Evolutionary conservation across 345 rosid genomes (phyloP).

Genomic region (Dipteronia sinensis): DNA sequence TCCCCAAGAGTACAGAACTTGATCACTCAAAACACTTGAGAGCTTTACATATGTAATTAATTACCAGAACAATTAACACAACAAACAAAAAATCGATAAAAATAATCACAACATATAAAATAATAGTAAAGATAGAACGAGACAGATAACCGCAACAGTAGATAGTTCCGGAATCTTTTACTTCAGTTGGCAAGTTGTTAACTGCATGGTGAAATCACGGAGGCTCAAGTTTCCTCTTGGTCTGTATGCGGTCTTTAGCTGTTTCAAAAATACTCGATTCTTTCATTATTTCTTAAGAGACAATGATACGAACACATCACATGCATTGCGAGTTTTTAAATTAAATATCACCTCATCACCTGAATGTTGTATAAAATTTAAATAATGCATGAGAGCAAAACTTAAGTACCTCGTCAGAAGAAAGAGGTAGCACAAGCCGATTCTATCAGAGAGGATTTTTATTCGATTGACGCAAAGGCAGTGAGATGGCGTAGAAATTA

Average conservation of each 20-base stretch:
- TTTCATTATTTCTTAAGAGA: background rate
- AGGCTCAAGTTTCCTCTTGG: constrained; percentile 67
- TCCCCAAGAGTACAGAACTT: constrained; percentile 74
- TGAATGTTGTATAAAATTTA: background rate
- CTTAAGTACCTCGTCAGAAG: constrained; percentile 54
- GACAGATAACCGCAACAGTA: constrained; percentile 38
- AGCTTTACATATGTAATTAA: constrained; percentile 53
- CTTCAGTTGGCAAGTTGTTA: constrained; percentile 68
- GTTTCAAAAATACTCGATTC: constrained; percentile 16
- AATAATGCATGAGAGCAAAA: background rate
- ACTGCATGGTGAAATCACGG: constrained; percentile 85
- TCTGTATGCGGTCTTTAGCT: constrained; percentile 67
- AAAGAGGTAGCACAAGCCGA: constrained; percentile 66
- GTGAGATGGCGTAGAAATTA: constrained; percentile 59
- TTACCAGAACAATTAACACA: constrained; percentile 6
- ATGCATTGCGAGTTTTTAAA: background rate
- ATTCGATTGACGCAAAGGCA: constrained; percentile 34
- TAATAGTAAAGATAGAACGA: constrained; percentile 12
- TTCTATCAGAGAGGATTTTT: constrained; percentile 58
- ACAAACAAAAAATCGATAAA: background rate
- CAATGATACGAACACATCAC: constrained; percentile 4
- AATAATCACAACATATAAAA: background rate
- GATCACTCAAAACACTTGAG: no score
- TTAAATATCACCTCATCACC: background rate
- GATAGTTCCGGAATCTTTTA: constrained; percentile 50